Percentiles rank a stretch among this genome's conserved stretches.
phyloP scores from a whole-genome alignment of 2,329 filamentous ascomycete species.

The Beauveria asiatica region DNA sequence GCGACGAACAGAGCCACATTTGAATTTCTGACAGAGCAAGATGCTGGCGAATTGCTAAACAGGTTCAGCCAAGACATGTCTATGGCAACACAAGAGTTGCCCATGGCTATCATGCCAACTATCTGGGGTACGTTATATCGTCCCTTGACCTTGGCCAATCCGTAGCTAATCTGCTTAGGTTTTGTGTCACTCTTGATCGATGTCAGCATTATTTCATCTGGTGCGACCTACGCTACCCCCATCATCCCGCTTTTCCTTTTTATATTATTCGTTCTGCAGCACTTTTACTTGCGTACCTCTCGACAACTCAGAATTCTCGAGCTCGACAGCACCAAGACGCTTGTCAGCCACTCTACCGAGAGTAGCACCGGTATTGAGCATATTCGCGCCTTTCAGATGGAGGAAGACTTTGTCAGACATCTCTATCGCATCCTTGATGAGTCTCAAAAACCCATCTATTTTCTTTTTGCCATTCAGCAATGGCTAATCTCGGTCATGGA shows the following conservation, averaged over 20 bases:
- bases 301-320: constrained; percentile 28
- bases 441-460: constrained; percentile 46
- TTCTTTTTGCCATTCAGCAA: constrained; percentile 44
- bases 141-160: background rate
- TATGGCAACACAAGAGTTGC: constrained; percentile 18
- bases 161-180: background rate
- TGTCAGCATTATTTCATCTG: constrained; percentile 14
- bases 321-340: constrained; percentile 25
- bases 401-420: constrained; percentile 29
- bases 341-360: constrained; percentile 31
- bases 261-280: constrained; percentile 22
- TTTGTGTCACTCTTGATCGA: constrained; percentile 12
- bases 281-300: constrained; percentile 27
- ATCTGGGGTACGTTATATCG: background rate
- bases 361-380: constrained; percentile 36
- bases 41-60: background rate
- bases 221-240: constrained; percentile 22
- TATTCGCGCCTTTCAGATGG: constrained; percentile 47
- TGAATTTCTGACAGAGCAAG: constrained; percentile 14
- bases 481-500: constrained; percentile 44
- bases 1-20: constrained; percentile 7
- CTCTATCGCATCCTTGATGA: constrained; percentile 39
- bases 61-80: constrained; percentile 22
- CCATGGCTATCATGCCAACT: constrained; percentile 16
- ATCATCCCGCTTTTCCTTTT: constrained; percentile 19